These are phyloP conservation scores for Vanderwaltozyma verrucispora DNA, from an alignment of 805 yeast species.

Conservation along the genomic window DNA sequence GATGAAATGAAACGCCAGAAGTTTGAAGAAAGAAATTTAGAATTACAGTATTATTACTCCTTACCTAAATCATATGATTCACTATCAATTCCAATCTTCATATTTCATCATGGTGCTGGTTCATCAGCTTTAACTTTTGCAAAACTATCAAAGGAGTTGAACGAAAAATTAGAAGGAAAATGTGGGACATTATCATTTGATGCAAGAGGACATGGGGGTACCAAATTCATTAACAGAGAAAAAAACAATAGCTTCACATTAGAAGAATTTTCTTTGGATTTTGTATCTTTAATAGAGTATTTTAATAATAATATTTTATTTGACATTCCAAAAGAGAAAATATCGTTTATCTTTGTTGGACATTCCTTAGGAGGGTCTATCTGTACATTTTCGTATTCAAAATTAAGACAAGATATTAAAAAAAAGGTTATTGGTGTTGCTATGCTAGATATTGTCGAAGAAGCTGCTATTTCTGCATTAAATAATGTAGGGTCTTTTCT, in stretches of 20 bases:
- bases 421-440: slow-evolving; percentile 50
- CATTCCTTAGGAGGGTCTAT: slow-evolving; percentile 93
- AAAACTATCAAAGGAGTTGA: slow-evolving; percentile 32
- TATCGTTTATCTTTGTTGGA: slow-evolving; percentile 54
- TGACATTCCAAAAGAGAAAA: slow-evolving; percentile 5
- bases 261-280: slow-evolving; percentile 48
- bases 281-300: slow-evolving; percentile 35
- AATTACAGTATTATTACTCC: slow-evolving; percentile 47
- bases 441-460: slow-evolving; percentile 90
- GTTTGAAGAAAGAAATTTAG: slow-evolving; percentile 10
- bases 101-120: slow-evolving; percentile 94
- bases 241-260: slow-evolving; percentile 34
- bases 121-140: slow-evolving; percentile 77
- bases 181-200: slow-evolving; percentile 70
- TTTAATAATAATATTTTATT: slow-evolving; percentile 24
- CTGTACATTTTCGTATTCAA: slow-evolving; percentile 41
- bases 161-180: slow-evolving; percentile 23
- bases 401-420: slow-evolving; percentile 11
- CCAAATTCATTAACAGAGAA: slow-evolving; percentile 22
- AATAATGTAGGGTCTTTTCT: slow-evolving; percentile 58
- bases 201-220: slow-evolving; percentile 75
- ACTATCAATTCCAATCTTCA: slow-evolving; percentile 41
- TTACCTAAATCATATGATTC: slow-evolving; percentile 34
- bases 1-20: slow-evolving; percentile 8
- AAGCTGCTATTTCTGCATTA: slow-evolving; percentile 69